Base-by-base conservation (phyloP, 345 rosid genomes). In the Aquilaria malaccensis region DNA sequence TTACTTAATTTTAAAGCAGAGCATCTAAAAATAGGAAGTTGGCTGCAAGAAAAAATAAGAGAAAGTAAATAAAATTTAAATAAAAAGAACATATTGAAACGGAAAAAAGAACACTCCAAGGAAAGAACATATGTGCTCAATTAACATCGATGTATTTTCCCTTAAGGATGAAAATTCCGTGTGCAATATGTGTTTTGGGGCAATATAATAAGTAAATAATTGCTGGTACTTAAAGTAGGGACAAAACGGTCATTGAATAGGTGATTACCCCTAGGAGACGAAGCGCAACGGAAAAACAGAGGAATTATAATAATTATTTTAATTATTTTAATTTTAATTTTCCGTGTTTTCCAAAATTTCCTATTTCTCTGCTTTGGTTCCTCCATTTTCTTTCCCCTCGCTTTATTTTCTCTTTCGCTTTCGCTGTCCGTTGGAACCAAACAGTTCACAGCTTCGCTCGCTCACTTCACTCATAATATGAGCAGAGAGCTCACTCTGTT, bases 391-490 rank as follows among this genome's bases (percentile, higher is more conserved):
- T 54, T 60, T 63, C 45, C 37, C 60, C 51, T 13, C 41, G 47
- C 52, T 49, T 46, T 62, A 55, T 45, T 77, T 57, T 70, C 54
- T 56, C 72, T 56, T 43, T 52, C 62, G 72, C 66, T 51, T 63
- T 58, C 80, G 58, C 70, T 82, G 80, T 83, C 89, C 87, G 83
- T 86, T 79, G 81, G 83, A 84, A 67, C 82, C 80, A 77, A 90
- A 90, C 95, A 82, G 83, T 74, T 73, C 62, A 14, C 54, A 56
- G 71, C 29, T 65, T 54, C 64, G 60, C 30, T 45, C 49, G 12
- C 59, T 47, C 64, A 33, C 30, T 47, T 30, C 71, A 68, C 62
- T 13, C 67, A 61, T 72, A 77, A 66, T 76, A 90, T 88, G 96
- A 90, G 78, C 87, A 64, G 74, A 78, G 69, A 56, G 84, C 72